Evolutionary conservation across 805 yeast species (phyloP).

Genomic region (Saccharomycopsis amapae): DNA sequence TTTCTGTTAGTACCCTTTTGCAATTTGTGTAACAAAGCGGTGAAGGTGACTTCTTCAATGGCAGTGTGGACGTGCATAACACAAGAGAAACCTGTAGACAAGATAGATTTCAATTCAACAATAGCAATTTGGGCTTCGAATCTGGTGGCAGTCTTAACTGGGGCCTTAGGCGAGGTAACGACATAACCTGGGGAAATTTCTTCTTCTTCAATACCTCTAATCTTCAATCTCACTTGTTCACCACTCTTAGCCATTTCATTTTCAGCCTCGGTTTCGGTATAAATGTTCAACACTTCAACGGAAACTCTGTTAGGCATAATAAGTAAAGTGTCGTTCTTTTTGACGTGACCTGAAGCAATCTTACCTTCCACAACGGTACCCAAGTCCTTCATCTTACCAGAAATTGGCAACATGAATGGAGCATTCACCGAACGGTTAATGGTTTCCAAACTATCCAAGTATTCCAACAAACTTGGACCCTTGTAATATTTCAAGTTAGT

Average conservation of each 20-base stretch:
- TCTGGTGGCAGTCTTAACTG: constrained; percentile 82
- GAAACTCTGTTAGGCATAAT: constrained; percentile 87
- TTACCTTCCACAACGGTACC: constrained; percentile 98
- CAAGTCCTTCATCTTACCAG: constrained; percentile 91
- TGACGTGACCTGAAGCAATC: constrained; percentile 90
- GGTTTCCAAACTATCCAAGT: constrained; percentile 73
- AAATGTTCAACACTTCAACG: constrained; percentile 82
- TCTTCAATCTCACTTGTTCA: constrained; percentile 90
- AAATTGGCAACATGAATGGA: constrained; percentile 95
- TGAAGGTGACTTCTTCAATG: constrained; percentile 85
- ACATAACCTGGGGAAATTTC: constrained; percentile 90
- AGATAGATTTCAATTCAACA: constrained; percentile 90
- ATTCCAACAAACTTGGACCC: constrained; percentile 90
- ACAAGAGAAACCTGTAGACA: constrained; percentile 94
- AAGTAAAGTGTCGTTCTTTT: constrained; percentile 65
- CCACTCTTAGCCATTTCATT: constrained; percentile 88
- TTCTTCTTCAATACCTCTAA: constrained; percentile 96
- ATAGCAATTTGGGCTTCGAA: constrained; percentile 96
- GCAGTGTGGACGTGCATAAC: constrained; percentile 99
- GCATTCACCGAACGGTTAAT: constrained; percentile 83
- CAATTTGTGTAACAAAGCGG: constrained; percentile 80
- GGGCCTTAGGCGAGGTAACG: constrained; percentile 75
- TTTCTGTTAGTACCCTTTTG: constrained; percentile 96
- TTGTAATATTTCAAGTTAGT: constrained; percentile 77
- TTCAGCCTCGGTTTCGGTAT: constrained; percentile 93